Conservation (phyloP, 2,329 filamentous ascomycete genomes). For the Ophiostoma pallidulum region DNA sequence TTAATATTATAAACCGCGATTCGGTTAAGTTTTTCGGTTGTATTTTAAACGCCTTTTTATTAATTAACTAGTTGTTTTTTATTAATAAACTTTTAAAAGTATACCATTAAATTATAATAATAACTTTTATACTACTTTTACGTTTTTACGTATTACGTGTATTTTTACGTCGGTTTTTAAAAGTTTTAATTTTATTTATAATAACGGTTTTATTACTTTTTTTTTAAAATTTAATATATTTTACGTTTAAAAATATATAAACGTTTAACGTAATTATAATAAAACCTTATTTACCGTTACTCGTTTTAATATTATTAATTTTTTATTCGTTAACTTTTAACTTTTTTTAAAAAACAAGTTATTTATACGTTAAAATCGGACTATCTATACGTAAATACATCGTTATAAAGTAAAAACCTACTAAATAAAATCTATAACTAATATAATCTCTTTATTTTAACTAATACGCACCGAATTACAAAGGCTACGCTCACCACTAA, state of each 20-base stretch:
- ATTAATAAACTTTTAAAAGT: slow-evolving; percentile 12
- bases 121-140: too few relatives aligned
- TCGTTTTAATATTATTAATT: not conserved
- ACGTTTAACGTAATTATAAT: not conserved
- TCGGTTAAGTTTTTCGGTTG: too few relatives aligned
- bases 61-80: slow-evolving; percentile 10
- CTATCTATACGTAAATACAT: too few relatives aligned
- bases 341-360: not conserved
- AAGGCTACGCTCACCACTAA: too few relatives aligned
- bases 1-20: too few relatives aligned
- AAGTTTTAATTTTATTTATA: slow-evolving; percentile 16
- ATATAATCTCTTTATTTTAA: too few relatives aligned
- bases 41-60: too few relatives aligned
- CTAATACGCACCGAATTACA: too few relatives aligned
- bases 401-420: not conserved
- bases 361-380: too few relatives aligned
- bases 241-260: not conserved
- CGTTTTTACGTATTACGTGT: slow-evolving; percentile 19
- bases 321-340: not conserved
- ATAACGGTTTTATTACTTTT: not conserved
- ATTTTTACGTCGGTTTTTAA: slow-evolving; percentile 20
- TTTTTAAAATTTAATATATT: not conserved
- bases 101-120: slow-evolving; percentile 17
- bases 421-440: not conserved
- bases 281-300: too few relatives aligned